Evolutionary conservation across 768 basidiomycete genomes (phyloP).

Genomic region (Mycena capillaripes): DNA sequence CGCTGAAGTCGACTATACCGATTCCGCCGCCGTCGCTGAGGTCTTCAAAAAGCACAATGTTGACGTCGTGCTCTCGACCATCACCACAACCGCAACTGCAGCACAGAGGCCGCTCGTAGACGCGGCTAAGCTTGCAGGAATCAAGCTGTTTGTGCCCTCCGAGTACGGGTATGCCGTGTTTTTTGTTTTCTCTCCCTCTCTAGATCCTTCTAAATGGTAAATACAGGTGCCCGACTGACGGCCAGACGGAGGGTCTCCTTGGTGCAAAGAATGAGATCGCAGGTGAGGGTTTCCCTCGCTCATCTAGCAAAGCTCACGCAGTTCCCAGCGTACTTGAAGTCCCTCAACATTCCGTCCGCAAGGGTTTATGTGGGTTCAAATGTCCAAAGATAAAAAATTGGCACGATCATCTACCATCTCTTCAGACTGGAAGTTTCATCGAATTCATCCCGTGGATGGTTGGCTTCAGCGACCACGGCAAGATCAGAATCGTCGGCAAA

Average conservation of each 20-base stretch:
- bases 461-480: slow-evolving; percentile 42
- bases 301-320: background rate
- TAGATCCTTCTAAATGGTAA: too few relatives aligned
- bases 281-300: slow-evolving; percentile 32
- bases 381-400: background rate
- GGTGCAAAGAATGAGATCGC: slow-evolving; percentile 45
- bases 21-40: slow-evolving; percentile 42
- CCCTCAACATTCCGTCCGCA: slow-evolving; percentile 45
- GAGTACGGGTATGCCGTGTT: too few relatives aligned
- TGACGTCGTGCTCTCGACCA: slow-evolving; percentile 52
- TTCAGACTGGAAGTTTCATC: slow-evolving; percentile 49
- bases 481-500: slow-evolving; percentile 47
- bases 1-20: slow-evolving; percentile 43
- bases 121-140: slow-evolving; percentile 52
- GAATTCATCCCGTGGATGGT: slow-evolving; percentile 48
- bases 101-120: slow-evolving; percentile 46
- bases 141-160: slow-evolving; percentile 55
- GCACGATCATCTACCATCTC: background rate
- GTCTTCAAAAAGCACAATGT: slow-evolving; percentile 48
- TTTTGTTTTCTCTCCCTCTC: too few relatives aligned
- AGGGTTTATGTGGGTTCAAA: slow-evolving; percentile 46
- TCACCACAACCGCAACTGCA: slow-evolving; percentile 41
- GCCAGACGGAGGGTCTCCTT: slow-evolving; percentile 43
- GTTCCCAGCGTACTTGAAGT: slow-evolving; percentile 46
- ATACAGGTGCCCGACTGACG: slow-evolving; percentile 49